A percentile compares a stretch with the other conserved stretches of the same genome.
Evolutionary conservation across 345 rosid genomes (phyloP).

Genomic region (Citrus maxima): DNA sequence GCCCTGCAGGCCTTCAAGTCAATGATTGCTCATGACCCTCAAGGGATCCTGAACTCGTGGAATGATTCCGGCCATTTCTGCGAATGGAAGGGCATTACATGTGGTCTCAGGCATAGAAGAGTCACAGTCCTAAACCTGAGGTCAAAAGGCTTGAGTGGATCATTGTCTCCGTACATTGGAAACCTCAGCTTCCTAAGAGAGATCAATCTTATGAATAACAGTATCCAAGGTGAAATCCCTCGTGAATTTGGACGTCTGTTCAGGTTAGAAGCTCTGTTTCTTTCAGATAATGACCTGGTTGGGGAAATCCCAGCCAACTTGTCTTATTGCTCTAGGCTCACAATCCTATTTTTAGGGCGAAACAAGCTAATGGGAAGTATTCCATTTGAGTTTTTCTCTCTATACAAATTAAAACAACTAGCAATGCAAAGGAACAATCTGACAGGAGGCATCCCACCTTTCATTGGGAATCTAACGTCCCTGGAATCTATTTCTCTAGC

Average conservation of each 20-base stretch:
- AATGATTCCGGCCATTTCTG: no score
- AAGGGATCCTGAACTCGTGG: no score
- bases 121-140: conserved; percentile 13
- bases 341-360: no score
- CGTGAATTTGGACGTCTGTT: neutral
- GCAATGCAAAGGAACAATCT: no score
- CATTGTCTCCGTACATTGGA: conserved; percentile 12
- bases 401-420: no score
- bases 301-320: conserved; percentile 16
- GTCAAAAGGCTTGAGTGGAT: conserved; percentile 7
- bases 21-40: neutral
- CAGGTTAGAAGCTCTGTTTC: neutral
- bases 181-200: conserved; percentile 13
- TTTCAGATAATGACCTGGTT: neutral
- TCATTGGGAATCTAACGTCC: no score
- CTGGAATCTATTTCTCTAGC: no score
- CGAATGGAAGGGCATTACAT: neutral
- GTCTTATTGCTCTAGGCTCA: conserved; percentile 1
- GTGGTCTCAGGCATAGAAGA: conserved; percentile 20
- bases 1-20: conserved; percentile 2
- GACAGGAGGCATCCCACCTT: no score
- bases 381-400: no score
- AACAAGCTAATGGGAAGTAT: no score
- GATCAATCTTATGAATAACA: conserved; percentile 13
- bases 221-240: conserved; percentile 3